Evolutionary conservation across 495 filamentous ascomycete genomes (phyloP).

Genomic region (Sordaria brevicollis): DNA sequence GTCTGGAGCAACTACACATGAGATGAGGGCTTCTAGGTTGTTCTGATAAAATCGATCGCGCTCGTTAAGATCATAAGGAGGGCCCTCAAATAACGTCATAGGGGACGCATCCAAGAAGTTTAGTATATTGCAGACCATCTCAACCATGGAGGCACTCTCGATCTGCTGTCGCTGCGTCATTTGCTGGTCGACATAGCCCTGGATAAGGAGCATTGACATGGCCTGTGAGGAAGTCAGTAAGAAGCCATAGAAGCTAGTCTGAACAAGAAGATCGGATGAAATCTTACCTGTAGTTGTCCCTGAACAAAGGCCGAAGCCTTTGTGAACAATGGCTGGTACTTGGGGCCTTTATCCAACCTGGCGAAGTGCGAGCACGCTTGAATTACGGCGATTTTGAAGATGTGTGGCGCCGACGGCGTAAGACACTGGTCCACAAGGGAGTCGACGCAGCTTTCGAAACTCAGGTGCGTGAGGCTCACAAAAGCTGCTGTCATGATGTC

Average conservation of each 20-base stretch:
- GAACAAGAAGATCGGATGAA: background rate
- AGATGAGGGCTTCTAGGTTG: slow-evolving; percentile 39
- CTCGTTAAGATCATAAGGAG: slow-evolving; percentile 21
- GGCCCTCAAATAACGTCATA: slow-evolving; percentile 38
- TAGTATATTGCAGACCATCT: slow-evolving; percentile 40
- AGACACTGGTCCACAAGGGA: slow-evolving; percentile 43
- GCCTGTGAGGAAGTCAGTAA: slow-evolving; percentile 20
- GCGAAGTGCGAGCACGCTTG: slow-evolving; percentile 47
- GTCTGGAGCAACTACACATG: slow-evolving; percentile 40
- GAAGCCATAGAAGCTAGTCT: background rate
- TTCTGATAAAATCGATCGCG: slow-evolving; percentile 38
- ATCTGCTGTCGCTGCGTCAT: slow-evolving; percentile 28
- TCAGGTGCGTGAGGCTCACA: slow-evolving; percentile 48
- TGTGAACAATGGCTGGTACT: slow-evolving; percentile 43
- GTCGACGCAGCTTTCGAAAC: slow-evolving; percentile 45
- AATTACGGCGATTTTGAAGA: slow-evolving; percentile 50
- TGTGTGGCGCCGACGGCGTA: slow-evolving; percentile 41
- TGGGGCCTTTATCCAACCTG: slow-evolving; percentile 34
- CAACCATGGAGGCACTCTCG: slow-evolving; percentile 26
- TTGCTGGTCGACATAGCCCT: slow-evolving; percentile 32
- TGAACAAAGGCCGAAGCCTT: slow-evolving; percentile 46
- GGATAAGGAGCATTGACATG: slow-evolving; percentile 28
- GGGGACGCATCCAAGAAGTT: slow-evolving; percentile 43
- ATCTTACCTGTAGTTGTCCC: slow-evolving; percentile 38
- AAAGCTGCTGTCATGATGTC: slow-evolving; percentile 55